Evolutionary conservation across 164 flowering plant species (phyloP).

Genomic region (Macadamia tetraphylla): DNA sequence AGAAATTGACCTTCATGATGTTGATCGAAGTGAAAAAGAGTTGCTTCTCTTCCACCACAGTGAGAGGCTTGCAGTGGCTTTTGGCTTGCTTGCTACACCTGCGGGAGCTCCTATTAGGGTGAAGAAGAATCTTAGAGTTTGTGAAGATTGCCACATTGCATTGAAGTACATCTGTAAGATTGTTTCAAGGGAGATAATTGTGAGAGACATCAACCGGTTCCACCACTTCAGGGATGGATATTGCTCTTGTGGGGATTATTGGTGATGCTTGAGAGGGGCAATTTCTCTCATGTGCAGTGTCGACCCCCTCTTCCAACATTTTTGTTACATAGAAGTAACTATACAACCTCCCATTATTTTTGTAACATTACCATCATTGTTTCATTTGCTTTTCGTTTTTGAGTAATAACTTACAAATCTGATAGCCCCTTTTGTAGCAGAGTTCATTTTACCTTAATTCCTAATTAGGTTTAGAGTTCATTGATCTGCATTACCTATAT

Average conservation of each 20-base stretch:
- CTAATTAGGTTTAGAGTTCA: too few relatives aligned
- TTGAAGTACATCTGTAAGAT: conserved; percentile 50
- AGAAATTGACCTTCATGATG: conserved; percentile 55
- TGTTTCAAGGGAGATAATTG: conserved; percentile 46
- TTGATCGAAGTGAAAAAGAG: conserved; percentile 46
- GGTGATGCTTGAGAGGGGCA: conserved; percentile 25
- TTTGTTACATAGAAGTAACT: too few relatives aligned
- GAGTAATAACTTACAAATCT: too few relatives aligned
- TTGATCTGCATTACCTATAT: too few relatives aligned
- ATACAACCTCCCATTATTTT: too few relatives aligned
- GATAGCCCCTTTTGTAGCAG: too few relatives aligned
- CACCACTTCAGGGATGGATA: conserved; percentile 60
- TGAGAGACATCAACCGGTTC: conserved; percentile 54
- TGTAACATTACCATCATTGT: too few relatives aligned
- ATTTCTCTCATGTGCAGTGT: too few relatives aligned
- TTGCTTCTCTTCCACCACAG: conserved; percentile 46
- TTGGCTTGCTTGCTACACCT: conserved; percentile 54
- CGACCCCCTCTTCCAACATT: too few relatives aligned
- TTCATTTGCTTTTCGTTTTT: too few relatives aligned
- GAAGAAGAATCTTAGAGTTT: conserved; percentile 56
- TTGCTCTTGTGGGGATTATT: conserved; percentile 68
- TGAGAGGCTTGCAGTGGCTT: conserved; percentile 64
- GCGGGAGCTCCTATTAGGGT: conserved; percentile 53
- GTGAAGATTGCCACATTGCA: conserved; percentile 56
- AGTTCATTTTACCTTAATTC: too few relatives aligned